Percentiles rank a stretch among this genome's conserved stretches.
Evolutionary conservation across 768 basidiomycete genomes (phyloP).

Genomic region (Rubroboletus satanas): DNA sequence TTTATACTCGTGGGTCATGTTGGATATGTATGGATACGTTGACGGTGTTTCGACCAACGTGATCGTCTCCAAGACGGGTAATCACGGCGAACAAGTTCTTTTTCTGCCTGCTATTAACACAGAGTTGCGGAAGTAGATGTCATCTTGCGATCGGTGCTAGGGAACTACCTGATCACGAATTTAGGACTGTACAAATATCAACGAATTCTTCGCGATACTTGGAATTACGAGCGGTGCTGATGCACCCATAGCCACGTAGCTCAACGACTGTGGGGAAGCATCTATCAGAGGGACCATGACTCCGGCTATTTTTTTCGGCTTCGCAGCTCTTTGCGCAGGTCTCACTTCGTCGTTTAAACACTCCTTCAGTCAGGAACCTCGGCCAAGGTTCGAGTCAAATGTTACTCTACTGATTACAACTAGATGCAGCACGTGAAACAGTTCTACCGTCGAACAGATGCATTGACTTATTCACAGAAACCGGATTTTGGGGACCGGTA

Average conservation of each 20-base stretch:
- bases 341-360: not conserved
- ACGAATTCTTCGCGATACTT: not conserved
- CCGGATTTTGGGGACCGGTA: no score
- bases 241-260: not conserved
- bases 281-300: not conserved
- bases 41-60: conserved; percentile 22
- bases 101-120: conserved; percentile 13
- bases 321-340: not conserved
- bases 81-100: conserved; percentile 5
- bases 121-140: conserved; percentile 6
- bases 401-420: no score
- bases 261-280: not conserved
- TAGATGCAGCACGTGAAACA: no score
- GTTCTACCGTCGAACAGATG: no score
- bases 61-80: not conserved
- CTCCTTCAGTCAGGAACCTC: no score
- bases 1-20: conserved; percentile 16
- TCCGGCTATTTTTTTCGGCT: not conserved
- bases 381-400: no score
- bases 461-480: no score
- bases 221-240: not conserved
- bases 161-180: not conserved
- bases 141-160: not conserved
- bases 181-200: not conserved
- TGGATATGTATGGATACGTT: conserved; percentile 26